Evolutionary conservation across 306 rosid species (phyloP).

Genomic region (Malus asiatica): DNA sequence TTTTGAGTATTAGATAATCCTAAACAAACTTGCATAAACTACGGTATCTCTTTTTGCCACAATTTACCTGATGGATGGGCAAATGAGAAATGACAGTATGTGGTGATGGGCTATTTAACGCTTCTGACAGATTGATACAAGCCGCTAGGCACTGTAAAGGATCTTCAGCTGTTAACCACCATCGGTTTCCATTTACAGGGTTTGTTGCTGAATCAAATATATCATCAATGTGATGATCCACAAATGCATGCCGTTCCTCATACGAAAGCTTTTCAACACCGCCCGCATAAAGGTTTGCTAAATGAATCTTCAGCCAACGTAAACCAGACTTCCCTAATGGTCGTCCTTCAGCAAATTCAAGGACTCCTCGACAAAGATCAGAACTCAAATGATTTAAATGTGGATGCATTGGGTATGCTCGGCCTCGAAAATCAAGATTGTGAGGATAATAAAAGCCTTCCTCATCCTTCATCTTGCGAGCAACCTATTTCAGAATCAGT

Average conservation of each 20-base stretch:
- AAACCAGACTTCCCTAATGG: constrained; percentile 73
- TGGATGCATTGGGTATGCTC: constrained; percentile 95
- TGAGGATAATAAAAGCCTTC: constrained; percentile 89
- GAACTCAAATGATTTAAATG: constrained; percentile 86
- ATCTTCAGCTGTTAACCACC: constrained; percentile 92
- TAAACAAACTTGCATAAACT: constrained; percentile 4
- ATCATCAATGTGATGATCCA: constrained; percentile 58
- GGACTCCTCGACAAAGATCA: constrained; percentile 83
- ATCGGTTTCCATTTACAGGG: constrained; percentile 65
- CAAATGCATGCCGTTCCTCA: constrained; percentile 63
- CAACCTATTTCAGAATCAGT: constrained; percentile 52
- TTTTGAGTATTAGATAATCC: neutral
- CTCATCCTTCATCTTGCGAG: constrained; percentile 70
- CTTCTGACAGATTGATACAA: constrained; percentile 77
- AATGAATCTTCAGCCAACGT: constrained; percentile 74
- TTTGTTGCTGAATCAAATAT: constrained; percentile 74
- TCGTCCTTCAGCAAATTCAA: constrained; percentile 81
- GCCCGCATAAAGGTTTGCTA: constrained; percentile 63
- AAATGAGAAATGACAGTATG: constrained; percentile 62
- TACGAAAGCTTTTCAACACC: constrained; percentile 78
- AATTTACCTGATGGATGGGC: constrained; percentile 76
- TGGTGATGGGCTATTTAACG: constrained; percentile 68
- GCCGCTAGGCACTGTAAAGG: constrained; percentile 87
- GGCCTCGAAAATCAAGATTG: constrained; percentile 86
- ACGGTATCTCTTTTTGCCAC: neutral